Base-by-base conservation (phyloP, 2,329 filamentous ascomycete genomes). In the Diatrype stigma region DNA sequence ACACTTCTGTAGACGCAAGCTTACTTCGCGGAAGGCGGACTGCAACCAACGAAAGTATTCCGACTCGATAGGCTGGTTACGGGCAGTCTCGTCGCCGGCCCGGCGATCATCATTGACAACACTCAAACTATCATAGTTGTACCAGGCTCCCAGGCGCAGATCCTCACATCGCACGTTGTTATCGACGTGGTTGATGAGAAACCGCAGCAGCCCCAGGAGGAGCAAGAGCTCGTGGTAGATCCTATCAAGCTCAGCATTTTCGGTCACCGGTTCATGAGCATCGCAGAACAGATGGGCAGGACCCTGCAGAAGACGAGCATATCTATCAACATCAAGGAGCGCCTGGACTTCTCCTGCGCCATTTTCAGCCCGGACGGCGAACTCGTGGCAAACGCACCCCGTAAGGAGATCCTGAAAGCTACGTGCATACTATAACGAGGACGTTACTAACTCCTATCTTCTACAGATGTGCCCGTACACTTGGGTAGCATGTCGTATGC, bases 241-340 rank as follows among this genome's bases (percentile, higher is more conserved):
- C 87, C 87, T 0, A 87, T 91, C 59, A 78, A 88, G 66, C 75
- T 92, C 1, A 86, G 82, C 59, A 86, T 91, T 51, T 91, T 91
- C 60, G 85, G 84, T 0, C 86, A 91, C 66, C 78, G 88, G 3
- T 93, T 93, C 70, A 92, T 92, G 88, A 84, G 85, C 3, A 89
- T 91, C 56, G 88, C 88, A 0, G 88, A 91, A 67, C 87, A 91
- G 62, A 91, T 91, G 87, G 87, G 88, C 0, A 76, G 85, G 47
- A 85, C 86, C 3, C 69, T 92, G n/a, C 86, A 90, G 61, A 90
- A 90, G 70, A 90, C 86, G 0, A 85, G 83, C 58, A 84, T 91
- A 8, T 86, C 81, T 51, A 88, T 85, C 0, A 91, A 90, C 57
- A 86, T 91, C 65, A 87, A 92, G 60, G 89, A 92, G 63, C 79